Evolutionary conservation across 495 filamentous ascomycete genomes (phyloP).

Genomic region (Penicillium chermesinum): DNA sequence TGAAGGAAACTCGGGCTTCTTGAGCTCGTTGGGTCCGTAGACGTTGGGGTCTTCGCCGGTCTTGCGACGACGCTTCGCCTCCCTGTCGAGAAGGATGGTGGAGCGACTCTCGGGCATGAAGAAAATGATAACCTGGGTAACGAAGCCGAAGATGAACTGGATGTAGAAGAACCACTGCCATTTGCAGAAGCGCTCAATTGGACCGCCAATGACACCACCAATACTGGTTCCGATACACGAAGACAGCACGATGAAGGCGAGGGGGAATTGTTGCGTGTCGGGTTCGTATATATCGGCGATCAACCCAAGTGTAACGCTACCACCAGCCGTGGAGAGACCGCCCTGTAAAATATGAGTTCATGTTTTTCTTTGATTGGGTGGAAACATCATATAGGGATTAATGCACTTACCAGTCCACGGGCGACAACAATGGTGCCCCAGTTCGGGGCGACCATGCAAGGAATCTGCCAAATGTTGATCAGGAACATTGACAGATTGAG

Average conservation of each 20-base stretch:
- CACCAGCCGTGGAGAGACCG: constrained; percentile 59
- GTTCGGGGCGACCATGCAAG: constrained; percentile 63
- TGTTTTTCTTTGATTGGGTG: too few relatives aligned
- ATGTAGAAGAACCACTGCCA: constrained; percentile 82
- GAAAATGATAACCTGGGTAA: constrained; percentile 57
- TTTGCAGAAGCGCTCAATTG: constrained; percentile 53
- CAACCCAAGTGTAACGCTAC: constrained; percentile 74
- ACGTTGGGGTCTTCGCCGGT: constrained; percentile 48
- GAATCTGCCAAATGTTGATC: constrained; percentile 70
- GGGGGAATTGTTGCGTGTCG: constrained; percentile 56
- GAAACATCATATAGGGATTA: too few relatives aligned
- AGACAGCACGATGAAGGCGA: constrained; percentile 69
- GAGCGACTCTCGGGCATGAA: constrained; percentile 65
- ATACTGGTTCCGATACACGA: constrained; percentile 69
- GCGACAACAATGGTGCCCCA: constrained; percentile 59
- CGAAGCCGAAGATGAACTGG: constrained; percentile 66
- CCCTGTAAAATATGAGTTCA: too few relatives aligned
- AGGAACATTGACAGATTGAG: constrained; percentile 63
- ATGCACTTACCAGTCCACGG: constrained; percentile 59
- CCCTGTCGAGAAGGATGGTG: constrained; percentile 60
- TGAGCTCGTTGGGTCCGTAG: constrained; percentile 60
- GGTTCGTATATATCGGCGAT: constrained; percentile 72
- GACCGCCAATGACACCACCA: constrained; percentile 74
- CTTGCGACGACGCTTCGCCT: constrained; percentile 58
- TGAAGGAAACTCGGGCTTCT: constrained; percentile 46